Conservation (phyloP, 2,329 filamentous ascomycete genomes). For the Talaromyces verruculosus region DNA sequence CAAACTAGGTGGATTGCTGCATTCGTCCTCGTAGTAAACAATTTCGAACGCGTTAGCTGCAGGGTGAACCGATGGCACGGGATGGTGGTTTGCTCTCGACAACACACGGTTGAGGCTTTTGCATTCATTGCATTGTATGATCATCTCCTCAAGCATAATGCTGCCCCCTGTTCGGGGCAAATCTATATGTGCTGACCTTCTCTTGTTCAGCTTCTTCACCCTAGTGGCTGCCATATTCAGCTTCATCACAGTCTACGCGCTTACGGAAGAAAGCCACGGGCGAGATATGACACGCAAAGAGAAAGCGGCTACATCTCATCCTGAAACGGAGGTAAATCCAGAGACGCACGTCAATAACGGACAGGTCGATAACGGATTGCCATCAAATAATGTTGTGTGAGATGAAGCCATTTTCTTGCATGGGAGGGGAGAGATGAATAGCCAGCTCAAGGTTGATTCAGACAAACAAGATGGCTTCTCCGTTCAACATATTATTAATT, state of each 20-base stretch:
- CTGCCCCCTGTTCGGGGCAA: not conserved
- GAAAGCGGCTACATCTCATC: not conserved
- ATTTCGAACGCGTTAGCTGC: slow-evolving; percentile 23
- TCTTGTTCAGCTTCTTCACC: slow-evolving; percentile 2
- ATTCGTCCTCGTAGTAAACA: slow-evolving; percentile 25
- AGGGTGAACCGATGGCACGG: slow-evolving; percentile 7
- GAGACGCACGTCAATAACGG: not conserved
- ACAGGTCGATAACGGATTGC: not conserved
- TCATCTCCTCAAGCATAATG: not conserved
- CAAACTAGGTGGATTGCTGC: slow-evolving; percentile 26
- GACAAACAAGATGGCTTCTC: not conserved
- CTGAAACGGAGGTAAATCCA: not conserved
- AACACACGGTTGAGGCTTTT: slow-evolving; percentile 13
- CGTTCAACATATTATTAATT: too few species aligned
- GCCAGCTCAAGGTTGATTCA: not conserved
- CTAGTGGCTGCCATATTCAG: slow-evolving; percentile 12
- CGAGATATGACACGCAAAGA: not conserved
- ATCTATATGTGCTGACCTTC: not conserved
- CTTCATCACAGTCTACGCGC: slow-evolving; percentile 4
- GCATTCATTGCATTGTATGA: slow-evolving; percentile 14
- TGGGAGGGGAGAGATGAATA: not conserved
- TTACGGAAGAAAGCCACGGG: not conserved
- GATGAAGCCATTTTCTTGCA: not conserved
- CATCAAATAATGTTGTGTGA: not conserved
- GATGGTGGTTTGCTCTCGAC: slow-evolving; percentile 10